phyloP scores from a whole-genome alignment of 495 filamentous ascomycete genomes.

The Rhizodiscina lignyota region DNA sequence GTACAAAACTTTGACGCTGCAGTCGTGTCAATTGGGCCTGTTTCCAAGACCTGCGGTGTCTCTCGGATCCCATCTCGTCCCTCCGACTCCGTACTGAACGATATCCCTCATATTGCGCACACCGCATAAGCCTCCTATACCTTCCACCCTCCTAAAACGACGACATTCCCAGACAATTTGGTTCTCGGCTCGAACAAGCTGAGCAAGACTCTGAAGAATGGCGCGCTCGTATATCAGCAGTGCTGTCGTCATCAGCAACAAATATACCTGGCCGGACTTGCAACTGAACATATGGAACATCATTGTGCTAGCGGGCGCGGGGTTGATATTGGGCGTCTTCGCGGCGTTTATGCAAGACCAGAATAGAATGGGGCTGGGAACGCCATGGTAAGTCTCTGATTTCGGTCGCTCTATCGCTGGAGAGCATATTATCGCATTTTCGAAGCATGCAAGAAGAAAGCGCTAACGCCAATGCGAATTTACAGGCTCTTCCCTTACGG shows the following conservation, averaged over 20 bases:
- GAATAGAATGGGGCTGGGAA: conserved; percentile 44
- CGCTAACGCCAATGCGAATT: not conserved
- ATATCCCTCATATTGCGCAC: too few species aligned
- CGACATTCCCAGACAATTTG: too few species aligned
- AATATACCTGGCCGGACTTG: conserved; percentile 57
- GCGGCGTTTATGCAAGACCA: conserved; percentile 72
- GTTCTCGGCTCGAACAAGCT: too few species aligned
- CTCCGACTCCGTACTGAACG: too few species aligned
- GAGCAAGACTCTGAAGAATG: too few species aligned
- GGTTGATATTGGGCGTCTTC: conserved; percentile 74
- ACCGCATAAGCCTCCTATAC: too few species aligned
- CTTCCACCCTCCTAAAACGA: too few species aligned
- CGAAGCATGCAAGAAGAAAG: not conserved
- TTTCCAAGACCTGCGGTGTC: too few species aligned
- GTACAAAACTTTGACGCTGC: too few species aligned
- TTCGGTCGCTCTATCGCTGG: not conserved
- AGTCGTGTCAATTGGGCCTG: too few species aligned
- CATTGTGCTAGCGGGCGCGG: conserved; percentile 62
- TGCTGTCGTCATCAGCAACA: not conserved
- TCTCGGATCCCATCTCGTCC: too few species aligned
- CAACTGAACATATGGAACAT: conserved; percentile 90
- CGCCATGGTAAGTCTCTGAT: conserved; percentile 69
- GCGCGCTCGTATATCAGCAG: not conserved
- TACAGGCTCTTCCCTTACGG: conserved; percentile 88
- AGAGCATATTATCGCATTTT: not conserved